A percentile compares a stretch with the other conserved stretches of the same genome.
phyloP scores from a whole-genome alignment of 1,284 basidiomycete genomes.

The Xanthoconium separans region DNA sequence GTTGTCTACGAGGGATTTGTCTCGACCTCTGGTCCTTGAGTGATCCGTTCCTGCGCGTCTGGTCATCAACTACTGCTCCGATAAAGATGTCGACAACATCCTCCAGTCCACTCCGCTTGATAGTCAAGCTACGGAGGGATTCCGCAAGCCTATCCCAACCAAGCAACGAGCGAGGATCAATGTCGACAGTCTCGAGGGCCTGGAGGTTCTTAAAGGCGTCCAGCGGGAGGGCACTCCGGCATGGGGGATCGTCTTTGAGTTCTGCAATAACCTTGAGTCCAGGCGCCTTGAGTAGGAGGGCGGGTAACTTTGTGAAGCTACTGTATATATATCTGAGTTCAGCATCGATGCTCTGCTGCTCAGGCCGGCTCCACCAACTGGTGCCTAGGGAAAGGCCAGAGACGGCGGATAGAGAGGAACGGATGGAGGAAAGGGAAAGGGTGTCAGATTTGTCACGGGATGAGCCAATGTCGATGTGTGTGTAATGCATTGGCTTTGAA shows the following conservation, averaged over 20 bases:
- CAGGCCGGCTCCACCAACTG: conserved; percentile 65
- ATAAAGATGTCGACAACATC: conserved; percentile 83
- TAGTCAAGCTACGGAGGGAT: conserved; percentile 69
- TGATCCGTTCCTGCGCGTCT: conserved; percentile 58
- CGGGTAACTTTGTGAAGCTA: conserved; percentile 84
- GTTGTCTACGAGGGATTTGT: conserved; percentile 44
- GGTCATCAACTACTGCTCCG: conserved; percentile 73
- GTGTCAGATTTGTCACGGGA: conserved; percentile 67
- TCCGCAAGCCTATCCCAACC: conserved; percentile 84
- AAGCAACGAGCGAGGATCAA: conserved; percentile 80
- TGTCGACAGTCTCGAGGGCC: conserved; percentile 70
- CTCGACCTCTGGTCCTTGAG: conserved; percentile 46
- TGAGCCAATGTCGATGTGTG: conserved; percentile 50
- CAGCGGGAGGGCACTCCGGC: conserved; percentile 75
- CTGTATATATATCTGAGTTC: conserved; percentile 87
- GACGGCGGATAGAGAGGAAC: conserved; percentile 75
- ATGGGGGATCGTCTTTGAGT: conserved; percentile 69
- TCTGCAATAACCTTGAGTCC: conserved; percentile 67
- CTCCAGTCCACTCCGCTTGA: conserved; percentile 77
- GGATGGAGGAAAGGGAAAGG: conserved; percentile 75
- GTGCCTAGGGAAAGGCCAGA: conserved; percentile 71
- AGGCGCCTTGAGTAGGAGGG: conserved; percentile 62
- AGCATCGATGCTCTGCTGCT: conserved; percentile 59
- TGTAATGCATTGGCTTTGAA: conserved; percentile 72
- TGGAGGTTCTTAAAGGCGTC: conserved; percentile 83